Evolutionary conservation across 129 eudicot species (phyloP), one percentile per base, ranked within the genome.

Genomic region (Lonicera japonica): DNA sequence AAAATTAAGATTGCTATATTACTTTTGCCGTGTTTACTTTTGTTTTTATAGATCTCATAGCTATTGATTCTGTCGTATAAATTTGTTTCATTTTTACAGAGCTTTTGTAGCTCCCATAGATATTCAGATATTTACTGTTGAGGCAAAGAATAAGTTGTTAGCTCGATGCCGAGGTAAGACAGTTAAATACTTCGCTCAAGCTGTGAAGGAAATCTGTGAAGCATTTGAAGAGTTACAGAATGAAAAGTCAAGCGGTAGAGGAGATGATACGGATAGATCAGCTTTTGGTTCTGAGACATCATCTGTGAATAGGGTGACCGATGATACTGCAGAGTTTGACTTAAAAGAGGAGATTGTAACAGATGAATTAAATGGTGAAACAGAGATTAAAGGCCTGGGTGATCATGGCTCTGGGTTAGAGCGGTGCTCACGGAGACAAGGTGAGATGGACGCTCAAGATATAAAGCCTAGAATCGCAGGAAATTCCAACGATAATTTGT

Each of bases 101-200:
- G 96, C 90, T 62, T 91, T 91, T 85, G 95, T 91, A 48, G 91
- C 95, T 63, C 90, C 94, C 41, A 76, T 65, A 2, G 90, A 91
- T 82, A 77, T 87, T 55, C 86, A 84, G 65, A 75, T 77, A 73
- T 91, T 87, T 73, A 91, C 95, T 11, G 64, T 43, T 38, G 95
- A 84, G 65, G 64, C 74, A 24, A 87, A 84, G 72, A 70, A 66
- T 64, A 80, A 80, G 67, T 62, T 89, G 80, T 50, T 63, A 48
- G 73, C 73, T 73, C 73, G 80, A 71, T 80, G 88, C 72, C 75
- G 74, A 68, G 83, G 88, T n/a, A 82, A 87, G 70, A 70, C 94
- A 21, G 87, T 77, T 58, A 83, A 68, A 65, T 56, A 71, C 73
- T 91, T 91, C 61, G 71, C 86, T 39, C 85, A 65, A 75, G 97